Evolutionary conservation across 2,329 filamentous ascomycete genomes (phyloP).

Genomic region (Escovopsis sp.): DNA sequence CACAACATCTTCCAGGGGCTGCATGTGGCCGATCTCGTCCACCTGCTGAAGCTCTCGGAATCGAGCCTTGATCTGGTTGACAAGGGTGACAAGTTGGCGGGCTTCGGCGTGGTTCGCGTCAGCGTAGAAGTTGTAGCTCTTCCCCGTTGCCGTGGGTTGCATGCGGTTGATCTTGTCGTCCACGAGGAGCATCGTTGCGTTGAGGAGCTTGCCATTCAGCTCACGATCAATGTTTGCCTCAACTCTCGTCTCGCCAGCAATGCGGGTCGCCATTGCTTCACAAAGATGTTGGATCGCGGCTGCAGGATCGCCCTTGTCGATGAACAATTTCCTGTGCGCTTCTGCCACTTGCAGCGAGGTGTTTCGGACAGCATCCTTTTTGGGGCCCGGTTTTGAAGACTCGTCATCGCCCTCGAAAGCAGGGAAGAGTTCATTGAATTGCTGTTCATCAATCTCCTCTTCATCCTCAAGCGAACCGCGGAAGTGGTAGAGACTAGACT

Average conservation of each 20-base stretch:
- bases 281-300: constrained; percentile 30
- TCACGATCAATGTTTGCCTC: constrained; percentile 18
- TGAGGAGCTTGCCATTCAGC: constrained; percentile 42
- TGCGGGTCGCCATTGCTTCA: constrained; percentile 26
- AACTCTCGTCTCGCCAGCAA: constrained; percentile 15
- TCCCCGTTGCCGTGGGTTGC: constrained; percentile 20
- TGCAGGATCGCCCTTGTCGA: constrained; percentile 24
- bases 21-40: constrained; percentile 58
- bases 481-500: constrained; percentile 70
- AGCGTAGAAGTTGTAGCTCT: constrained; percentile 74
- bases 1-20: constrained; percentile 64
- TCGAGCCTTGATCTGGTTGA: constrained; percentile 52
- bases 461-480: constrained; percentile 63
- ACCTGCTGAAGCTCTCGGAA: constrained; percentile 57
- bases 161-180: constrained; percentile 41
- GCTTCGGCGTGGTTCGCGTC: constrained; percentile 65
- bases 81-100: constrained; percentile 54
- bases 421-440: constrained; percentile 72
- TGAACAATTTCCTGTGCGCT: constrained; percentile 42
- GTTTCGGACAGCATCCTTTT: constrained; percentile 30
- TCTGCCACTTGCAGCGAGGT: constrained; percentile 47
- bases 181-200: constrained; percentile 50
- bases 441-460: constrained; percentile 57
- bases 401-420: constrained; percentile 42
- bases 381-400: constrained; percentile 12